Evolutionary conservation across 2,329 filamentous ascomycete species (phyloP).

Genomic region (Cladosporium velox): DNA sequence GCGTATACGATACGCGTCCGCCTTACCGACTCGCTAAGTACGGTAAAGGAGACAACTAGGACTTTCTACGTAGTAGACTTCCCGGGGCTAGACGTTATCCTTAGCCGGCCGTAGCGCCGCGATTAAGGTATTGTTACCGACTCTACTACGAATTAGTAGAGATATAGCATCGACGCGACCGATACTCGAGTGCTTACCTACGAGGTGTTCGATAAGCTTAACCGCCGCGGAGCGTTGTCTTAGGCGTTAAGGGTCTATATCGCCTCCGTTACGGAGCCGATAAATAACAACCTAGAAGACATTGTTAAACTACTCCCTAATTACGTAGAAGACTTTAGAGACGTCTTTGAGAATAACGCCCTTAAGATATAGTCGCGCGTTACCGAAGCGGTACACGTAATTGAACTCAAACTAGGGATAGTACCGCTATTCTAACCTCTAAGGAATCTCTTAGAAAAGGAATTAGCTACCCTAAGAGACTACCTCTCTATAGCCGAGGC

Average conservation of each 20-base stretch:
- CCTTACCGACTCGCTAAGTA: background rate
- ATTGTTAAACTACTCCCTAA: too few relatives aligned
- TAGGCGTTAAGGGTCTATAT: background rate
- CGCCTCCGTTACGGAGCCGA: background rate
- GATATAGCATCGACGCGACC: background rate
- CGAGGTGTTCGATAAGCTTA: background rate
- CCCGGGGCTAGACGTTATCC: background rate
- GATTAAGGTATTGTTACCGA: background rate
- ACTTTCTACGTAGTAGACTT: background rate
- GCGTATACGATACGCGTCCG: background rate
- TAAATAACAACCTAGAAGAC: too few relatives aligned
- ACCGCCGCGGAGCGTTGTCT: background rate
- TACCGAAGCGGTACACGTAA: too few relatives aligned
- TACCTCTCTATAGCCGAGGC: too few relatives aligned
- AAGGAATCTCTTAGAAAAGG: too few relatives aligned
- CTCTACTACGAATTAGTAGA: background rate
- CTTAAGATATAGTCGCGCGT: too few relatives aligned
- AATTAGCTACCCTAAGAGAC: too few relatives aligned
- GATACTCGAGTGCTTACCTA: background rate
- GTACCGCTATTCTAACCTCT: too few relatives aligned
- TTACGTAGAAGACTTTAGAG: too few relatives aligned
- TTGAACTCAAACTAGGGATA: too few relatives aligned
- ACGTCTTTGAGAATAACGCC: background rate
- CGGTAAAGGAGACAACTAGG: background rate
- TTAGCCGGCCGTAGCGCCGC: background rate